Percentiles rank a stretch among this genome's conserved stretches.
Evolutionary conservation across 139 green algal species (phyloP).

Genomic region (Chlorella sp.): DNA sequence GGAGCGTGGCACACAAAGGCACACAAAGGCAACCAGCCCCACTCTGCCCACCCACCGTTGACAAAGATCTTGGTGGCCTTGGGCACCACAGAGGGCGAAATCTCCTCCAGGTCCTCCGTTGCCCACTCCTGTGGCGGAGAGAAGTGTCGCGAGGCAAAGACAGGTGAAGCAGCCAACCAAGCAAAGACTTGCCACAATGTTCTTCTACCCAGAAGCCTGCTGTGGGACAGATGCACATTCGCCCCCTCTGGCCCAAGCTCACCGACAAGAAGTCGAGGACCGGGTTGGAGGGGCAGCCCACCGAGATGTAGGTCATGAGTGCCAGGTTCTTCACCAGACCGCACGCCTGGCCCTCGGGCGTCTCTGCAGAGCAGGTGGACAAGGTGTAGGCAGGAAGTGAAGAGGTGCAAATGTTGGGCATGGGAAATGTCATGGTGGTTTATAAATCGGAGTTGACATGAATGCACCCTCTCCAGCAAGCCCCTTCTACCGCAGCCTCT

Average conservation of each 20-base stretch:
- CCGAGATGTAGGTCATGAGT: slow-evolving; percentile 94
- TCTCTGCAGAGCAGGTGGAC: slow-evolving; percentile 93
- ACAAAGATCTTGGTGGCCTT: slow-evolving; percentile 88
- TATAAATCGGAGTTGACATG: too few relatives aligned
- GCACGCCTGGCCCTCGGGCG: slow-evolving; percentile 93
- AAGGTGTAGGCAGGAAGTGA: too few relatives aligned
- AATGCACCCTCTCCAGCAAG: not conserved
- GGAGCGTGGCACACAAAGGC: too few relatives aligned
- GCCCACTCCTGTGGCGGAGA: slow-evolving; percentile 84
- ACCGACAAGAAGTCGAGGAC: slow-evolving; percentile 79
- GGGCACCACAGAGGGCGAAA: slow-evolving; percentile 72
- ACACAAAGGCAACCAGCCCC: not conserved
- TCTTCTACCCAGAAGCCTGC: too few relatives aligned
- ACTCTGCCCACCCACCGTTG: slow-evolving; percentile 65
- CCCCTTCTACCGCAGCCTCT: not conserved
- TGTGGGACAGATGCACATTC: too few relatives aligned
- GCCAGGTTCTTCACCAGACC: slow-evolving; percentile 99
- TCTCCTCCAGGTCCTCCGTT: slow-evolving; percentile 85
- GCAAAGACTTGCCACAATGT: too few relatives aligned
- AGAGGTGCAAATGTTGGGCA: too few relatives aligned
- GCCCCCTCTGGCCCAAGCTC: not conserved
- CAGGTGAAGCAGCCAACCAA: too few relatives aligned
- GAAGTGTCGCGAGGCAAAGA: too few relatives aligned
- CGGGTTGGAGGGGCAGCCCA: slow-evolving; percentile 71
- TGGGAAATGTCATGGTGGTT: too few relatives aligned